Conservation (phyloP, 306 rosid genomes). For the Styphnolobium japonicum region DNA sequence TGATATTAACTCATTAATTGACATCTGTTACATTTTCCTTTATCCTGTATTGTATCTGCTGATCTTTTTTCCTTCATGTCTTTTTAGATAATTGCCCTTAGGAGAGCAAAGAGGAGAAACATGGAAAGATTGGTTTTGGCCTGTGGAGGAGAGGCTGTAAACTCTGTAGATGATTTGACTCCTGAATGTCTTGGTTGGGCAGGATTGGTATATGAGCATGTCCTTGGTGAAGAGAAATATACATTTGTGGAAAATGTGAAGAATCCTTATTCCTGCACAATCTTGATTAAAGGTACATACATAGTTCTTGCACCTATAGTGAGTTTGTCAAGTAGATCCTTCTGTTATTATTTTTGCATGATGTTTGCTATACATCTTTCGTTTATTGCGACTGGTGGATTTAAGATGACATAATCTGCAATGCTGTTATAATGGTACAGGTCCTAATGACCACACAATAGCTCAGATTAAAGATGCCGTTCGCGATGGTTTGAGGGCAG, state of each 20-base stretch:
- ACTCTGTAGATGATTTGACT: slow-evolving; percentile 90
- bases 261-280: slow-evolving; percentile 93
- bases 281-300: slow-evolving; percentile 89
- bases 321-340: background rate
- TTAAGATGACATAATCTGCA: slow-evolving; percentile 19
- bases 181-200: slow-evolving; percentile 98
- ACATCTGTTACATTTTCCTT: background rate
- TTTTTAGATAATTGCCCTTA: slow-evolving; percentile 80
- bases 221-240: slow-evolving; percentile 95
- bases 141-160: slow-evolving; percentile 96
- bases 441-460: slow-evolving; percentile 97
- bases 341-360: background rate
- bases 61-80: background rate
- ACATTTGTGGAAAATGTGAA: slow-evolving; percentile 92
- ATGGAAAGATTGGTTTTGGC: slow-evolving; percentile 98
- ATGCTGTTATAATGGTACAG: slow-evolving; percentile 45
- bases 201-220: slow-evolving; percentile 94
- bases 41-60: background rate
- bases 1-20: background rate
- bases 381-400: slow-evolving; percentile 10
- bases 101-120: slow-evolving; percentile 99
- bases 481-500: slow-evolving; percentile 96
- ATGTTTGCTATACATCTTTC: background rate
- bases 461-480: slow-evolving; percentile 99
- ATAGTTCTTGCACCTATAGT: background rate